phyloP scores from a whole-genome alignment of 768 basidiomycete genomes.

The Tephrocybe sp. region DNA sequence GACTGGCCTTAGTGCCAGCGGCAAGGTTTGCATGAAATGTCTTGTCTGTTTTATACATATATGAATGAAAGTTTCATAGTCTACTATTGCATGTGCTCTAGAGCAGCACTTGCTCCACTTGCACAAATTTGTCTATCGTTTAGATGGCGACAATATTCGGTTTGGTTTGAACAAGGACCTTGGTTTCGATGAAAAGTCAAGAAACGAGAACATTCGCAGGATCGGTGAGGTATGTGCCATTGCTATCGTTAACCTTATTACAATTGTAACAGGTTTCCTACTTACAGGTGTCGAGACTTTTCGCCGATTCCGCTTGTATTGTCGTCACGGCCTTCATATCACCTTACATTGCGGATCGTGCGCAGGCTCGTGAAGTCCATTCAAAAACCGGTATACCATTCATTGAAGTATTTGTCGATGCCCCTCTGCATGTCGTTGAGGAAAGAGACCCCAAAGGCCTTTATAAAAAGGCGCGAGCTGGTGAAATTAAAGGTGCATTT shows the following conservation, averaged over 20 bases:
- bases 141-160: slow-evolving; percentile 95
- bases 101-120: slow-evolving; percentile 93
- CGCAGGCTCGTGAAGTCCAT: slow-evolving; percentile 80
- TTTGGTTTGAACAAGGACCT: slow-evolving; percentile 97
- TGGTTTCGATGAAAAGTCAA: slow-evolving; percentile 87
- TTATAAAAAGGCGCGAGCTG: slow-evolving; percentile 94
- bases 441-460: slow-evolving; percentile 94
- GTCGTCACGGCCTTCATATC: slow-evolving; percentile 97
- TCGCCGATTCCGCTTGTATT: slow-evolving; percentile 84
- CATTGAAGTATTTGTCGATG: slow-evolving; percentile 94
- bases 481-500: slow-evolving; percentile 86
- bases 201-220: slow-evolving; percentile 93
- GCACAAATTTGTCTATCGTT: slow-evolving; percentile 81
- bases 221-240: slow-evolving; percentile 78
- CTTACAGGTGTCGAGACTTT: slow-evolving; percentile 87
- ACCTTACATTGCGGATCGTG: slow-evolving; percentile 89
- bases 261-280: background rate
- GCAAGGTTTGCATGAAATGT: slow-evolving; percentile 59
- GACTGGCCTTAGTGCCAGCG: slow-evolving; percentile 93
- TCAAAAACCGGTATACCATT: slow-evolving; percentile 71
- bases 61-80: slow-evolving; percentile 43
- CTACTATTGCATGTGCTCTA: slow-evolving; percentile 94
- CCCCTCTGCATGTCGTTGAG: slow-evolving; percentile 85
- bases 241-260: slow-evolving; percentile 3
- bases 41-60: background rate